phyloP scores from a whole-genome alignment of 2,329 filamentous ascomycete genomes.

The Amauroascus niger region DNA sequence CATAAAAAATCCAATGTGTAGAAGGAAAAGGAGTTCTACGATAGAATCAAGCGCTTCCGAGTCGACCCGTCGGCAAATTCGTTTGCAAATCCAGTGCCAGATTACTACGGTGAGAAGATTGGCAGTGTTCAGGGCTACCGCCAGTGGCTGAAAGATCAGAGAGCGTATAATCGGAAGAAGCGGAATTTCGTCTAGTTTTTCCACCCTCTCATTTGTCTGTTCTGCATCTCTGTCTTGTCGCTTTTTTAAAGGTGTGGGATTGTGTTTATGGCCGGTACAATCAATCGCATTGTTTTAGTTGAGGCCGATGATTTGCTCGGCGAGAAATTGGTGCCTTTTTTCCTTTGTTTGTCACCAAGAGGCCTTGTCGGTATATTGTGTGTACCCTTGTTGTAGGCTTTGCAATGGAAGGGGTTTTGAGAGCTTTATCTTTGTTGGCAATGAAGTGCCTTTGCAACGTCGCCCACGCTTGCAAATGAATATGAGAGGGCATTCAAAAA shows the following conservation, averaged over 20 bases:
- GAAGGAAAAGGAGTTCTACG: slow-evolving; percentile 93
- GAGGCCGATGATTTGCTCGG: too few species aligned
- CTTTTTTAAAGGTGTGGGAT: not conserved
- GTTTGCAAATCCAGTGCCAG: slow-evolving; percentile 83
- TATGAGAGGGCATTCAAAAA: too few species aligned
- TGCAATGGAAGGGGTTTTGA: too few species aligned
- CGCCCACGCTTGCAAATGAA: too few species aligned
- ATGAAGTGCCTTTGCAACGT: too few species aligned
- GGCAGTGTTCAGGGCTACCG: slow-evolving; percentile 83
- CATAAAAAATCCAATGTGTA: slow-evolving; percentile 27
- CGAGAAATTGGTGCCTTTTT: too few species aligned
- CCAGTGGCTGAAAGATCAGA: slow-evolving; percentile 94
- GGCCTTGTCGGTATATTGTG: too few species aligned
- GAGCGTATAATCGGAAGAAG: slow-evolving; percentile 91
- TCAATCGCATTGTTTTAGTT: too few species aligned
- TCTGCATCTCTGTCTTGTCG: not conserved
- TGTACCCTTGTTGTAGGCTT: too few species aligned
- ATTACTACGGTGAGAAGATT: slow-evolving; percentile 99
- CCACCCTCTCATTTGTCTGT: not conserved
- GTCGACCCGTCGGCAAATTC: slow-evolving; percentile 86
- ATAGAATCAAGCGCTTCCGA: slow-evolving; percentile 79
- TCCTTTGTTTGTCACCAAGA: too few species aligned
- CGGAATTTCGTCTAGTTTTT: slow-evolving; percentile 29
- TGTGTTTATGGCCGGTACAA: too few species aligned
- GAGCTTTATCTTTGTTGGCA: too few species aligned